Evolutionary conservation across 2,329 filamentous ascomycete genomes (phyloP), one percentile per base, ranked within the genome.

Genomic region (Macrophomina phaseolina): DNA sequence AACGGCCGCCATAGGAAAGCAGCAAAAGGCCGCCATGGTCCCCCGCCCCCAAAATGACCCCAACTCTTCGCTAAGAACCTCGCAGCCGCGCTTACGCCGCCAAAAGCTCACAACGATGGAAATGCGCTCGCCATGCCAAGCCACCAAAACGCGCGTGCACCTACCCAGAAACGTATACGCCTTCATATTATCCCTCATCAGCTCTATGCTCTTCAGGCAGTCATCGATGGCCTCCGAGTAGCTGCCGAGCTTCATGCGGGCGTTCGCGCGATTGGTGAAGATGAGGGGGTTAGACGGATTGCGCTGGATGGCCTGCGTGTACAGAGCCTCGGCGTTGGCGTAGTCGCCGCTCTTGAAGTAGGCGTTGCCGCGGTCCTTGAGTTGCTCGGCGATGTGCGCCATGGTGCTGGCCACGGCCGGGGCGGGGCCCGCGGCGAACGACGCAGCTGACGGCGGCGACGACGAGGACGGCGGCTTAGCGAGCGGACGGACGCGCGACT

Each of bases 231-330:
- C 93, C 9, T 85, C 88, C 36, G 91, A 86, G 87, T 90, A 96
- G 72, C 88, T 83, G 68, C 85, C 81, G 28, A 97, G 85, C 79
- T 91, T 91, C 67, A 95, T 83, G 48, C 93, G 88, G 3, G 91
- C 89, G 80, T 97, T 91, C 62, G 93, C 92, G 64, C 94, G 91
- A 80, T 97, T 98, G 46, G 93, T 94, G 80, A 93, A 97, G 61
- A 97, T 86, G 36, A 90, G 84, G 1, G 91, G 87, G 75, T 97
- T 95, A 65, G 83, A 85, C 4, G 91, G 86, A 78, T 97, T 92
- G 75, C 89, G 88, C 72, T 91, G 88, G 72, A 97, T 93, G 81
- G 91, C 91, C 77, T 91, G 87, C 4, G 90, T 90, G 78, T 94
- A 94, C 67, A 89, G 80, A 23, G 83, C 83, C 69, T 93, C 90